A percentile compares a stretch with the other conserved stretches of the same genome.
Conservation (phyloP, 1,284 basidiomycete species). For the Moniliophthora roreri region DNA sequence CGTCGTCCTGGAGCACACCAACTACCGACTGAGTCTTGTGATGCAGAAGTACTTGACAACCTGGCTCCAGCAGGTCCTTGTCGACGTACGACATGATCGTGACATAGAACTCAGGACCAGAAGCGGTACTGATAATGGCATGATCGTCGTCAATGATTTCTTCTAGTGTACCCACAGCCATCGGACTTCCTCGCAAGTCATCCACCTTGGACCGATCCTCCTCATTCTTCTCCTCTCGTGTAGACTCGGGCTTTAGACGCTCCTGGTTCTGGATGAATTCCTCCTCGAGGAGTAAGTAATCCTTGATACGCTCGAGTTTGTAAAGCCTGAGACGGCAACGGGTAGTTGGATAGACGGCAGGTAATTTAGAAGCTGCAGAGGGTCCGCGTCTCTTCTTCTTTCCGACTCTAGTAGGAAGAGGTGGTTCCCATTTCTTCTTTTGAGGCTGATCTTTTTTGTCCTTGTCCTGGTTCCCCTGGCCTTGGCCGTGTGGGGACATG, state of each 20-base stretch:
- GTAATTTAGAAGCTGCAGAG: slow-evolving; percentile 88
- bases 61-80: slow-evolving; percentile 97
- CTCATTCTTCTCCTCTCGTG: slow-evolving; percentile 92
- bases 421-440: slow-evolving; percentile 99
- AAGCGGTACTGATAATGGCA: slow-evolving; percentile 94
- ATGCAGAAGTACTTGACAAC: slow-evolving; percentile 93
- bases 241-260: slow-evolving; percentile 77
- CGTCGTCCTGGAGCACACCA: slow-evolving; percentile 94
- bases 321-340: slow-evolving; percentile 95
- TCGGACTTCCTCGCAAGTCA: slow-evolving; percentile 92
- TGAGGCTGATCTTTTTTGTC: slow-evolving; percentile 60
- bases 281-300: slow-evolving; percentile 96
- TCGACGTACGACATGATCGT: slow-evolving; percentile 99
- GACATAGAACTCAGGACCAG: slow-evolving; percentile 97
- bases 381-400: slow-evolving; percentile 95
- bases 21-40: slow-evolving; percentile 97
- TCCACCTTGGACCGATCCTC: slow-evolving; percentile 95
- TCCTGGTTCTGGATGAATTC: slow-evolving; percentile 98
- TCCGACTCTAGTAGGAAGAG: slow-evolving; percentile 94
- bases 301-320: slow-evolving; percentile 98
- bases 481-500: slow-evolving; percentile 44
- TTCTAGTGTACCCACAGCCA: slow-evolving; percentile 96
- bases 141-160: slow-evolving; percentile 99
- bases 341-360: slow-evolving; percentile 92
- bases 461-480: slow-evolving; percentile 48